Evolutionary conservation across 2,329 filamentous ascomycete species (phyloP).

Genomic region (Fusarium sp.): DNA sequence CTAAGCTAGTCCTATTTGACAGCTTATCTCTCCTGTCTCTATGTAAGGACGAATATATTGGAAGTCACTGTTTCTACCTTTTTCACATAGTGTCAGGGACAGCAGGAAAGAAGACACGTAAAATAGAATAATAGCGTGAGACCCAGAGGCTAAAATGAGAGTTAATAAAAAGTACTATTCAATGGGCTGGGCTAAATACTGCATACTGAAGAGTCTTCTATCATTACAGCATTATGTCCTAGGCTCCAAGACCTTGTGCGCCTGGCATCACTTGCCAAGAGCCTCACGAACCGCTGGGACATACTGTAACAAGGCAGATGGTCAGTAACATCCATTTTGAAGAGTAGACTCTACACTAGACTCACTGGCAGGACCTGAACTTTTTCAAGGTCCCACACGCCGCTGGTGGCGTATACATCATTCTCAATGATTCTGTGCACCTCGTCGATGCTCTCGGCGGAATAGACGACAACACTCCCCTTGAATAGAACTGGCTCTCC

Average conservation of each 20-base stretch:
- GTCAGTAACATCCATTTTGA: neutral
- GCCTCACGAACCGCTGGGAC: slow-evolving; percentile 14
- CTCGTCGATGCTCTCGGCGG: slow-evolving; percentile 8
- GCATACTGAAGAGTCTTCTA: neutral
- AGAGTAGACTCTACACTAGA: neutral
- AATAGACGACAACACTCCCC: slow-evolving; percentile 23
- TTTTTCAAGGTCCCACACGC: slow-evolving; percentile 41
- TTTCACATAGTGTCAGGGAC: neutral
- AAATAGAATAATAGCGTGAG: neutral
- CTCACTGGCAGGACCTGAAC: slow-evolving; percentile 38
- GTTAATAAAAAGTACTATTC: neutral
- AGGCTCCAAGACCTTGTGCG: neutral
- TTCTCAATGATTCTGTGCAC: slow-evolving; percentile 34
- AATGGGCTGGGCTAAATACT: neutral
- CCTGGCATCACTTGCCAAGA: neutral
- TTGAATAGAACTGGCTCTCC: slow-evolving; percentile 22
- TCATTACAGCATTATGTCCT: neutral
- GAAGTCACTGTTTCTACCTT: neutral
- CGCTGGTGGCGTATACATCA: slow-evolving; percentile 35
- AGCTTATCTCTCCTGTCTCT: neutral
- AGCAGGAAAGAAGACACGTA: neutral
- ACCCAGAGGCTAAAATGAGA: neutral
- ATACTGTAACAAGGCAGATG: slow-evolving; percentile 1
- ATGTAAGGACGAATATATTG: neutral
- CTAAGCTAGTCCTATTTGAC: neutral